phyloP scores from a whole-genome alignment of 148 eudicot species.

The Salicornia ramosissima region DNA sequence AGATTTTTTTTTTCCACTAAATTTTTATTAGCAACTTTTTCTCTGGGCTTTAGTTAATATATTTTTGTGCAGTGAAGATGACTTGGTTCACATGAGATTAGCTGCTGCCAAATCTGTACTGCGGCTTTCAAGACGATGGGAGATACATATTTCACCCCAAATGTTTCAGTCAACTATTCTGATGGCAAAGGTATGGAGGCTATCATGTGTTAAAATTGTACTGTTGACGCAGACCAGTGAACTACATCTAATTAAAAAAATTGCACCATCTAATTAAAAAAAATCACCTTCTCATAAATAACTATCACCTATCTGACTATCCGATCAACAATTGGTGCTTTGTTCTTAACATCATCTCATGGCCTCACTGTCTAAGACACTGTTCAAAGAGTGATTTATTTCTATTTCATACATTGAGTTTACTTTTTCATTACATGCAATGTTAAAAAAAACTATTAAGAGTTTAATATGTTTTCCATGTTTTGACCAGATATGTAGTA shows the following conservation, averaged over 20 bases:
- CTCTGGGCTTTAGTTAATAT: constrained; percentile 4
- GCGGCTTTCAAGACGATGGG: constrained; percentile 88
- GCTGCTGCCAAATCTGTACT: constrained; percentile 89
- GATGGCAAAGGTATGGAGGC: constrained; percentile 64
- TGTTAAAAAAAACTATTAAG: no score
- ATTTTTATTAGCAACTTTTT: background rate
- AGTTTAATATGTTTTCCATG: no score
- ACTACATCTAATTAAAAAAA: background rate
- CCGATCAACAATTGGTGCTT: background rate
- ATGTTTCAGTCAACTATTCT: constrained; percentile 55
- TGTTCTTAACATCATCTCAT: background rate
- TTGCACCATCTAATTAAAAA: background rate
- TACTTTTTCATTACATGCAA: no score
- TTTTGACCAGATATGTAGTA: no score
- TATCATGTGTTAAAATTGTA: constrained; percentile 9
- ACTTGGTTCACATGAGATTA: constrained; percentile 51
- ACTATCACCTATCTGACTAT: background rate
- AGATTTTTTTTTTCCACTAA: background rate
- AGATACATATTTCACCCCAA: constrained; percentile 66
- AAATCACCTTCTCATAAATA: no score
- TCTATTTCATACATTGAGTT: no score
- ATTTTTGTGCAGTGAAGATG: constrained; percentile 49
- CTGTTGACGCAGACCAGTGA: constrained; percentile 2
- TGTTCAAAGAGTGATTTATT: no score
- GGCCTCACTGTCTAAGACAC: no score